Evolutionary conservation across 495 filamentous ascomycete species (phyloP).

Genomic region (Talaromyces adpressus): DNA sequence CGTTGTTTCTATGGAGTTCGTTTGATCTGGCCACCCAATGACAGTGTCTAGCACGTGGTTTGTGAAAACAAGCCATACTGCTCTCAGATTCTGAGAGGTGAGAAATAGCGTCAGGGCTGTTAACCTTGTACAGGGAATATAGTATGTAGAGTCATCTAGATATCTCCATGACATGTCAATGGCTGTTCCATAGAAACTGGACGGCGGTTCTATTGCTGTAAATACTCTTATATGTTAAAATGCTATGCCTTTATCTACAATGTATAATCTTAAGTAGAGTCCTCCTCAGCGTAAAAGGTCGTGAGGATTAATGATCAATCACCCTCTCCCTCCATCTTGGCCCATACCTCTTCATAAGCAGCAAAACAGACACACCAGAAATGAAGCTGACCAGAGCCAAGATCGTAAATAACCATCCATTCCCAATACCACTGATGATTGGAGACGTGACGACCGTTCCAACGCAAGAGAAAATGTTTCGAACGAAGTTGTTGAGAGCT

Average conservation of each 20-base stretch:
- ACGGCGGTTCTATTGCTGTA: neutral
- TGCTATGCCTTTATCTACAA: neutral
- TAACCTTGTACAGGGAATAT: neutral
- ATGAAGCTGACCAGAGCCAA: slow-evolving; percentile 57
- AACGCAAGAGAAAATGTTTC: slow-evolving; percentile 80
- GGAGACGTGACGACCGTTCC: slow-evolving; percentile 70
- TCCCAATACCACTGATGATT: slow-evolving; percentile 72
- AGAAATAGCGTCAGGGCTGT: neutral
- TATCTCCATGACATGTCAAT: neutral
- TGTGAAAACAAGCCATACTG: neutral
- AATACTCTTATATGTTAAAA: neutral
- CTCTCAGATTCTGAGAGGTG: neutral
- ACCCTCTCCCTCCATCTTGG: slow-evolving; percentile 52
- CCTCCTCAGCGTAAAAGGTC: neutral
- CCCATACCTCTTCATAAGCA: slow-evolving; percentile 58
- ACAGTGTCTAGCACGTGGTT: neutral
- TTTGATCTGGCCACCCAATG: neutral
- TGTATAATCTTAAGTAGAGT: neutral
- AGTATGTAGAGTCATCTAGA: no score
- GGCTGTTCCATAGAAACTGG: neutral
- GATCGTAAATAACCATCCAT: slow-evolving; percentile 85
- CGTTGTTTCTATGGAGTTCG: no score
- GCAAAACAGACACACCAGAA: slow-evolving; percentile 46
- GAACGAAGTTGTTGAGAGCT: slow-evolving; percentile 68
- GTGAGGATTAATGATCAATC: slow-evolving; percentile 6